phyloP scores from a whole-genome alignment of 2,329 filamentous ascomycete genomes.

The Cadophora malorum region DNA sequence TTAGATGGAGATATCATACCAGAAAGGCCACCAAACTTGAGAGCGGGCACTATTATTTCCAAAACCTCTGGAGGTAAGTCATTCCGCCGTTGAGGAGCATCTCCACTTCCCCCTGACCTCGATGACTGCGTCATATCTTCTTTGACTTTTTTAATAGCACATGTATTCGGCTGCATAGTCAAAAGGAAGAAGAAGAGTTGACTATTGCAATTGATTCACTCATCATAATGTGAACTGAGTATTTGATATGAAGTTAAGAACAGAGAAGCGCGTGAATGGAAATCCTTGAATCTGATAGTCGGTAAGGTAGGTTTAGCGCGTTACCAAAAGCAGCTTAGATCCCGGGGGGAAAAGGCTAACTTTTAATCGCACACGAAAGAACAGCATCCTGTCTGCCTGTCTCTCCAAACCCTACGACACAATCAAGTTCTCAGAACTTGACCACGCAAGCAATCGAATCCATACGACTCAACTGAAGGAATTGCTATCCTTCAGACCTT shows the following conservation, averaged over 20 bases:
- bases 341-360: slow-evolving; percentile 13
- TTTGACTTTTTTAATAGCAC: slow-evolving; percentile 38
- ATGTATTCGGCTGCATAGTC: slow-evolving; percentile 40
- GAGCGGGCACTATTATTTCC: slow-evolving; percentile 56
- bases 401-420: slow-evolving; percentile 26
- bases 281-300: slow-evolving; percentile 16
- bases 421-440: slow-evolving; percentile 38
- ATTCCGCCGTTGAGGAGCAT: slow-evolving; percentile 25
- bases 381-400: slow-evolving; percentile 18
- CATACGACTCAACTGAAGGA: slow-evolving; percentile 33
- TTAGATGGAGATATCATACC: slow-evolving; percentile 52
- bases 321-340: neutral
- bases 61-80: slow-evolving; percentile 51
- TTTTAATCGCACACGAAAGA: slow-evolving; percentile 28
- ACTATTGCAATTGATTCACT: slow-evolving; percentile 10
- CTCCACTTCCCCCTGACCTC: slow-evolving; percentile 18
- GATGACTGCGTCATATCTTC: slow-evolving; percentile 36
- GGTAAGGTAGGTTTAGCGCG: neutral
- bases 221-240: neutral
- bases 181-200: neutral
- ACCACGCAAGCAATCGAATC: slow-evolving; percentile 21
- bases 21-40: slow-evolving; percentile 64
- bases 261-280: neutral
- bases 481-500: slow-evolving; percentile 35
- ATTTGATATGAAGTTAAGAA: neutral